Conservation (phyloP, 106 monocot genomes). For the Agapanthus africanus region DNA sequence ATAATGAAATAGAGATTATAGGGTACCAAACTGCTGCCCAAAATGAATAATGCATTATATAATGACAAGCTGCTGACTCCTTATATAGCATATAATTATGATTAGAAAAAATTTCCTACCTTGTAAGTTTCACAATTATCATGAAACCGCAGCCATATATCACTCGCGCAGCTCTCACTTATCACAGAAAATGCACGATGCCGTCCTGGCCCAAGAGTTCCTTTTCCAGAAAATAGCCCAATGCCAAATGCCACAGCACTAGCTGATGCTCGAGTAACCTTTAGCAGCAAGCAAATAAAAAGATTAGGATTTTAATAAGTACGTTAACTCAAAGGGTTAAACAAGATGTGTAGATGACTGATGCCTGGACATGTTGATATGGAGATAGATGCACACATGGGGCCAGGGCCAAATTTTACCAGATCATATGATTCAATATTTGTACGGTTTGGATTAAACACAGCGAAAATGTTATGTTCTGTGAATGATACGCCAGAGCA, state of each 20-base stretch:
- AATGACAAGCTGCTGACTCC: neutral
- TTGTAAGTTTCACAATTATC: constrained; percentile 86
- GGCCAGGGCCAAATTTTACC: neutral
- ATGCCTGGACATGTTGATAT: neutral
- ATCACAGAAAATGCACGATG: constrained; percentile 87
- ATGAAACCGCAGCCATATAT: constrained; percentile 65
- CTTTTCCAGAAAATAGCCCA: constrained; percentile 76
- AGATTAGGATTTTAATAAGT: too few relatives aligned
- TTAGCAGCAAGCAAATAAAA: constrained; percentile 10
- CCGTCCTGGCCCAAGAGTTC: constrained; percentile 55
- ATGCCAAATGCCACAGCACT: constrained; percentile 95
- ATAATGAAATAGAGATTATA: too few relatives aligned
- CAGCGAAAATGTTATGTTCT: neutral
- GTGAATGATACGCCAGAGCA: neutral
- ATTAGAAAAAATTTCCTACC: constrained; percentile 28
- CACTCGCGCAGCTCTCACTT: constrained; percentile 88
- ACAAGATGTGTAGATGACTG: neutral
- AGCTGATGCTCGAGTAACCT: constrained; percentile 90
- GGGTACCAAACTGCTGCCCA: too few relatives aligned
- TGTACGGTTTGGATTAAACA: neutral
- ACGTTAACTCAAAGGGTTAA: too few relatives aligned
- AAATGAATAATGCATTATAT: too few relatives aligned
- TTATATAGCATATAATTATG: too few relatives aligned
- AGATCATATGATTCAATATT: neutral
- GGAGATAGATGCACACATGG: too few relatives aligned